Evolutionary conservation across 768 basidiomycete species (phyloP).

Genomic region (Amanita fuliginea): DNA sequence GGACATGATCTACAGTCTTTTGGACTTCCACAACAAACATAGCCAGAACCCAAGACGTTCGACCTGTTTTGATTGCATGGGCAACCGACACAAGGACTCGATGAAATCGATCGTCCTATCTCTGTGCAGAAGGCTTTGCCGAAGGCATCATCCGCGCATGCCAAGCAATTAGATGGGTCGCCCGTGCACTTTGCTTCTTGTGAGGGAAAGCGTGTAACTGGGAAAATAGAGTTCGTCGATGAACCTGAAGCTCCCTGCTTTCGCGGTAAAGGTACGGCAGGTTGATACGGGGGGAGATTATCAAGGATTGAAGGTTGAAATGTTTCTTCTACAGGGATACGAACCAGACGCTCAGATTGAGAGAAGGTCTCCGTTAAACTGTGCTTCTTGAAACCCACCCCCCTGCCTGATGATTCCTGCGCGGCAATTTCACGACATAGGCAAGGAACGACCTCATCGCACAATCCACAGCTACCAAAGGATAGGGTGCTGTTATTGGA

Average conservation of each 20-base stretch:
- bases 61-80: constrained; percentile 22
- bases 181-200: constrained; percentile 51
- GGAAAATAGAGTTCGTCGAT: constrained; percentile 40
- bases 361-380: neutral
- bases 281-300: constrained; percentile 69
- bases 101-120: constrained; percentile 49
- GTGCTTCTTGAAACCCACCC: constrained; percentile 13
- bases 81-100: constrained; percentile 46
- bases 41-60: neutral
- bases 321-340: neutral
- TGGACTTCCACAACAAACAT: constrained; percentile 14
- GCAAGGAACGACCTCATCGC: constrained; percentile 58
- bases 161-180: constrained; percentile 76
- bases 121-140: constrained; percentile 83
- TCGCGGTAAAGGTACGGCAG: constrained; percentile 72
- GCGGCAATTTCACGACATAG: constrained; percentile 63
- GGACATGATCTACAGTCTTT: constrained; percentile 14
- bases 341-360: neutral
- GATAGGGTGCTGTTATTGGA: constrained; percentile 25
- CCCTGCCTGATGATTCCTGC: constrained; percentile 26
- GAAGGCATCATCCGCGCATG: constrained; percentile 78
- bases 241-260: constrained; percentile 19
- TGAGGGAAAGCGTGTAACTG: constrained; percentile 23
- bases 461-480: constrained; percentile 62
- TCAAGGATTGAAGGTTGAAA: constrained; percentile 50